A percentile compares a stretch with the other conserved stretches of the same genome.
phyloP scores from a whole-genome alignment of 805 yeast species.

The Priceomyces haplophilus region DNA sequence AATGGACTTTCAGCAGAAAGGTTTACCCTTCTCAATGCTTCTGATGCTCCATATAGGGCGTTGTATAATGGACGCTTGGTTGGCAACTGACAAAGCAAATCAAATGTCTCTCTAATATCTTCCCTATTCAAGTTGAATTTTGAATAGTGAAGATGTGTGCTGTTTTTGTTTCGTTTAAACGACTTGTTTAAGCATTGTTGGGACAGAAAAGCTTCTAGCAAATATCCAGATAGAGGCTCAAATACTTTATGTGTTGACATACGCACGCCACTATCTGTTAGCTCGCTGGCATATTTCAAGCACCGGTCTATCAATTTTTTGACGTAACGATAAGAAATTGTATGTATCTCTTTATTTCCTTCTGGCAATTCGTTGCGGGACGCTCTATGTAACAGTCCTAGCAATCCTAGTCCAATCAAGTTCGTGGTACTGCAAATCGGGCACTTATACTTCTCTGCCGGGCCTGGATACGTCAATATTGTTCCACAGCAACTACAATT shows the following conservation, averaged over 20 bases:
- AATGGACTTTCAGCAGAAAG: conserved; percentile 41
- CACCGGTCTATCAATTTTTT: conserved; percentile 35
- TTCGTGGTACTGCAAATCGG: conserved; percentile 57
- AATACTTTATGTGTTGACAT: conserved; percentile 34
- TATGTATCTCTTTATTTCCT: conserved; percentile 10
- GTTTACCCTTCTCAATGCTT: conserved; percentile 46
- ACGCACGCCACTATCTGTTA: conserved; percentile 15
- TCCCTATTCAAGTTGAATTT: conserved; percentile 48
- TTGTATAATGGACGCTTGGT: conserved; percentile 58
- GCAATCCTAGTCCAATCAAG: conserved; percentile 13
- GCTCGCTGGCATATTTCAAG: conserved; percentile 15
- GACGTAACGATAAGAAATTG: conserved; percentile 31
- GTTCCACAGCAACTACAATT: conserved; percentile 41
- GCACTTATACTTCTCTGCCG: conserved; percentile 50
- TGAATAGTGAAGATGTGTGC: conserved; percentile 37
- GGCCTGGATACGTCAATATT: conserved; percentile 27
- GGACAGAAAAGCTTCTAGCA: conserved; percentile 48
- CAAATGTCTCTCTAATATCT: conserved; percentile 48
- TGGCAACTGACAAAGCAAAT: conserved; percentile 48
- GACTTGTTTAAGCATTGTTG: conserved; percentile 50
- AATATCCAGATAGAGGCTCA: conserved; percentile 49
- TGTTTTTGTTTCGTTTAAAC: conserved; percentile 37
- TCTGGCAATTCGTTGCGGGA: conserved; percentile 10
- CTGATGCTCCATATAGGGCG: conserved; percentile 51
- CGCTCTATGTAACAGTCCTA: neutral